Evolutionary conservation across 257 asterid species (phyloP).

Genomic region (Voacanga thouarsii): DNA sequence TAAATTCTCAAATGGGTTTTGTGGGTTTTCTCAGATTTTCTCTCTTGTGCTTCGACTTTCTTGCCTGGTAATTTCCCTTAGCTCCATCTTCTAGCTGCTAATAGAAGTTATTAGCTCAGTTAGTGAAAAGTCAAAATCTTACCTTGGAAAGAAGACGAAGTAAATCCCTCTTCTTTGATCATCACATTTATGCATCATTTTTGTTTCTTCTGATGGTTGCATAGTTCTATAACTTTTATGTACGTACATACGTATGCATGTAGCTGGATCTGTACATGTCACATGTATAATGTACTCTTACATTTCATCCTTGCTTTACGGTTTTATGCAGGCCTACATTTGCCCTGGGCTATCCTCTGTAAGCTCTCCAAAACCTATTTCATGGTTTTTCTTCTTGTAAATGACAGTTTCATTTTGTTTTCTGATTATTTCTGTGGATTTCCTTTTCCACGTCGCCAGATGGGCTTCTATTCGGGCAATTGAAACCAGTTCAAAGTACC

Average conservation of each 20-base stretch:
- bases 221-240: background rate
- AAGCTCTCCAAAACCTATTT: slow-evolving; percentile 3
- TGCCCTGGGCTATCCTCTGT: slow-evolving; percentile 54
- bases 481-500: too few relatives aligned
- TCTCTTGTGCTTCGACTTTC: slow-evolving; percentile 24
- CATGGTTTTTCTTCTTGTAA: too few relatives aligned
- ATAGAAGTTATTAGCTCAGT: too few relatives aligned
- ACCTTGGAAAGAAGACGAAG: background rate
- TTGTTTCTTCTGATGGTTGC: background rate
- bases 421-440: too few relatives aligned
- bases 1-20: slow-evolving; percentile 16
- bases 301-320: background rate
- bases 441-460: too few relatives aligned
- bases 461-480: too few relatives aligned
- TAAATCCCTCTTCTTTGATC: background rate
- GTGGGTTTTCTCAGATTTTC: slow-evolving; percentile 24
- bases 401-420: too few relatives aligned
- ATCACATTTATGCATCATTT: background rate
- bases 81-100: background rate
- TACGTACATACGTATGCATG: slow-evolving; percentile 7
- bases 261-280: background rate
- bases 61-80: slow-evolving; percentile 34
- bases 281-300: background rate
- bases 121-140: background rate
- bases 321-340: slow-evolving; percentile 39